Evolutionary conservation across 163 green algal species (phyloP).

Genomic region (Trebouxiophyceae sp.): DNA sequence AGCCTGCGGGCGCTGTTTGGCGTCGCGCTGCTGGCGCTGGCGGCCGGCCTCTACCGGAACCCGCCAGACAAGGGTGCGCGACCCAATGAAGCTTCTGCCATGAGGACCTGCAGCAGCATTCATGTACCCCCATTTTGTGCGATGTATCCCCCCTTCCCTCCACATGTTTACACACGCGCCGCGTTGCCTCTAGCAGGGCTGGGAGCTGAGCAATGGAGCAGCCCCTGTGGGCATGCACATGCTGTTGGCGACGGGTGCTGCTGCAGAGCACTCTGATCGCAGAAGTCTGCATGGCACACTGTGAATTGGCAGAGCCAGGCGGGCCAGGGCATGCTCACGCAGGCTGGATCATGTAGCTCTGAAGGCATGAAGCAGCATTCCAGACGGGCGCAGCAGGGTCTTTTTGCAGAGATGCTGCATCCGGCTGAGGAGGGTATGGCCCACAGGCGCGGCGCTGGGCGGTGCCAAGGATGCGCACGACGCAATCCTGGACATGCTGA

Average conservation of each 20-base stretch:
- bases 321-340: not conserved
- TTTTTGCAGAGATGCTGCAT: not conserved
- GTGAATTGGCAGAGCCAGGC: not conserved
- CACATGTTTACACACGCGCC: not conserved
- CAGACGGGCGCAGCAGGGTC: not conserved
- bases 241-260: too few species aligned
- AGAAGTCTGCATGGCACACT: too few species aligned
- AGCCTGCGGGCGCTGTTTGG: not conserved
- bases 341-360: too few species aligned
- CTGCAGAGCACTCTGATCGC: too few species aligned
- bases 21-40: not conserved
- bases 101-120: not conserved
- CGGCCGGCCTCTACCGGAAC: not conserved
- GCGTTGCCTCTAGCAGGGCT: not conserved
- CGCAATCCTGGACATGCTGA: constrained; percentile 22
- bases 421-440: not conserved
- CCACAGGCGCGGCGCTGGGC: constrained; percentile 8
- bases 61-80: constrained; percentile 5
- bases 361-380: not conserved
- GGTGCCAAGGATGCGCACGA: constrained; percentile 18
- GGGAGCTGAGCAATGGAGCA: not conserved
- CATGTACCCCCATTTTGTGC: too few species aligned
- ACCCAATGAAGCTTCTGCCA: not conserved
- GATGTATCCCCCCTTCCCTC: too few species aligned
- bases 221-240: too few species aligned